Conservation (phyloP, 1,284 basidiomycete genomes). For the Malassezia restricta region DNA sequence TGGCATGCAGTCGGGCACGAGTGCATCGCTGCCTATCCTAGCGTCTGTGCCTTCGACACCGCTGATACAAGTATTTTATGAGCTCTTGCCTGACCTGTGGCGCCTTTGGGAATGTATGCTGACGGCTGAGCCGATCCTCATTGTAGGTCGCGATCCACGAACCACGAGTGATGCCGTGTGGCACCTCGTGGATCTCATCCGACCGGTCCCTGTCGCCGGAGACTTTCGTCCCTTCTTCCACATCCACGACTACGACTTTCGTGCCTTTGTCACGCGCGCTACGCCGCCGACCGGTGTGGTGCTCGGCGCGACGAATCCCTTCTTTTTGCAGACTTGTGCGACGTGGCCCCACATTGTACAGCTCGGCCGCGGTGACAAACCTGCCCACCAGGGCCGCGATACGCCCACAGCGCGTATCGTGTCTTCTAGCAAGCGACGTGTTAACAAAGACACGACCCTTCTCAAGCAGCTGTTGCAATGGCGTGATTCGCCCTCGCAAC, state of each 20-base stretch:
- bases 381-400: neutral
- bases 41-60: slow-evolving; percentile 60
- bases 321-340: slow-evolving; percentile 71
- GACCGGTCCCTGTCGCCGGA: slow-evolving; percentile 71
- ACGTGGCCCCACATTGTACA: slow-evolving; percentile 78
- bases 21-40: slow-evolving; percentile 54
- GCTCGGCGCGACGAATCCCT: slow-evolving; percentile 86
- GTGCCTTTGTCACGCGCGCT: slow-evolving; percentile 63
- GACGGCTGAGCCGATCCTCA: slow-evolving; percentile 64
- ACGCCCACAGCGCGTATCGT: slow-evolving; percentile 20
- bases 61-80: slow-evolving; percentile 34
- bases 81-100: slow-evolving; percentile 56
- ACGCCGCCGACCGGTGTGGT: slow-evolving; percentile 72
- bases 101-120: slow-evolving; percentile 66
- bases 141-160: slow-evolving; percentile 68
- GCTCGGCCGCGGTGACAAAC: slow-evolving; percentile 49
- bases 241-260: slow-evolving; percentile 79
- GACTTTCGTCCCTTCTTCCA: slow-evolving; percentile 91
- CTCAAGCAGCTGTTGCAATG: slow-evolving; percentile 54
- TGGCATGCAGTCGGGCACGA: slow-evolving; percentile 2
- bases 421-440: slow-evolving; percentile 55
- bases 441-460: slow-evolving; percentile 67
- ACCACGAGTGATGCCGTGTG: slow-evolving; percentile 63
- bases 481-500: slow-evolving; percentile 18
- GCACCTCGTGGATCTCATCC: slow-evolving; percentile 63